These are phyloP conservation scores for Ceratocystis harringtonii DNA, from an alignment of 2,329 filamentous ascomycete genomes.

Conservation along the genomic window DNA sequence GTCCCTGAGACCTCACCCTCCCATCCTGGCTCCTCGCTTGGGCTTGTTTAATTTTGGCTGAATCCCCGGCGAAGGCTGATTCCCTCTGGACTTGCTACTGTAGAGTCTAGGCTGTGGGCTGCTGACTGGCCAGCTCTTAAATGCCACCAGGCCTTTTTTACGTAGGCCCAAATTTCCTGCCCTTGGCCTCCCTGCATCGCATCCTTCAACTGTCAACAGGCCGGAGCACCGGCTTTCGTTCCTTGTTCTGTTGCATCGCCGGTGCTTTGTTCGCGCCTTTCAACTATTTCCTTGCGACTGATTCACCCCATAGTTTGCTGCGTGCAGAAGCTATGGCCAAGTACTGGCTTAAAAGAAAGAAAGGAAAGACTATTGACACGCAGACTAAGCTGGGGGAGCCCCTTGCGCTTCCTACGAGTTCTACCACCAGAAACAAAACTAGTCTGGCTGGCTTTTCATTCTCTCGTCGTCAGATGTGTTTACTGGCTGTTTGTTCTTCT, in stretches of 20 bases:
- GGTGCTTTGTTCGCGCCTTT: not conserved
- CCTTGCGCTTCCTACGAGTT: not conserved
- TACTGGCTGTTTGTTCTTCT: not conserved
- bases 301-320: not conserved
- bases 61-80: not conserved
- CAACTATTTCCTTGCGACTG: not conserved
- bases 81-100: not conserved
- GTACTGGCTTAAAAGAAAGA: not conserved
- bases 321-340: not conserved
- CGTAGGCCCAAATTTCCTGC: not conserved
- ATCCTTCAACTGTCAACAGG: not conserved
- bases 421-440: not conserved
- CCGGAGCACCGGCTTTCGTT: not conserved
- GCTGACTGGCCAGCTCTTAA: not conserved
- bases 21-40: not conserved
- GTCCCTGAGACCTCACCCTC: not conserved
- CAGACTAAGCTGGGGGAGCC: not conserved
- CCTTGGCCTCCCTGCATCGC: not conserved
- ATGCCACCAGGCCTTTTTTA: not conserved
- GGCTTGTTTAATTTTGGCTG: conserved; percentile 3
- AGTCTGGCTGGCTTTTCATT: not conserved
- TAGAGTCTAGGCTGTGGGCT: no score
- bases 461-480: not conserved
- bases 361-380: not conserved
- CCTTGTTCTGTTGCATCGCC: not conserved